Conservation (phyloP, 352 stramenopile genomes). For the Globisporangium emineosum region DNA sequence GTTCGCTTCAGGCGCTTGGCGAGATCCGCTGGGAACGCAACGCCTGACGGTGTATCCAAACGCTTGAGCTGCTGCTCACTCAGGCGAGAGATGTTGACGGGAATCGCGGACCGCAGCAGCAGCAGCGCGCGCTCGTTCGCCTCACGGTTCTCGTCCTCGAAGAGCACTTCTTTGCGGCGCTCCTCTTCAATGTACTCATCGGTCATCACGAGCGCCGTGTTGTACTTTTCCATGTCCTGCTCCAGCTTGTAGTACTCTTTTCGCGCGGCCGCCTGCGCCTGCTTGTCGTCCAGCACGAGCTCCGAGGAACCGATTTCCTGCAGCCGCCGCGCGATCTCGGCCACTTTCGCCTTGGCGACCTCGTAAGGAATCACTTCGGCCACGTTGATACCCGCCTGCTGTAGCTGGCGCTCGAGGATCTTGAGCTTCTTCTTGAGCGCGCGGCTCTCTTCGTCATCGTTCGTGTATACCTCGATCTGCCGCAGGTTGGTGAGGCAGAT, state of each 20-base stretch:
- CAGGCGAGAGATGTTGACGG: slow-evolving; percentile 76
- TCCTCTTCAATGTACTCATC: slow-evolving; percentile 90
- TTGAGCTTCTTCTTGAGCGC: slow-evolving; percentile 66
- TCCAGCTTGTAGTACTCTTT: slow-evolving; percentile 89
- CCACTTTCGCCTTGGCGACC: slow-evolving; percentile 71
- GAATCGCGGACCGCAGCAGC: slow-evolving; percentile 68
- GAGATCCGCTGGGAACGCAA: slow-evolving; percentile 57
- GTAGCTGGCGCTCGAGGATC: slow-evolving; percentile 68
- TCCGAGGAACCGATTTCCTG: slow-evolving; percentile 82
- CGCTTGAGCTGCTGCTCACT: slow-evolving; percentile 67
- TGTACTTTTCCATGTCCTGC: slow-evolving; percentile 90
- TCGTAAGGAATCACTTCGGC: slow-evolving; percentile 89
- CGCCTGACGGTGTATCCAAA: slow-evolving; percentile 54
- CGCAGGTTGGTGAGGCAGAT: slow-evolving; percentile 51
- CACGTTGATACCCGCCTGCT: slow-evolving; percentile 75
- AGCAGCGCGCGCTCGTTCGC: slow-evolving; percentile 54
- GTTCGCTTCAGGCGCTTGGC: slow-evolving; percentile 87
- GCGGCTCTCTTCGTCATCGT: slow-evolving; percentile 38
- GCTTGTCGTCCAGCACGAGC: slow-evolving; percentile 46
- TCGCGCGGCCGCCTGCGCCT: slow-evolving; percentile 39
- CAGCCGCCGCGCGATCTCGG: slow-evolving; percentile 75
- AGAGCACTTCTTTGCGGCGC: slow-evolving; percentile 54
- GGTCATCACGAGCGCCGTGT: slow-evolving; percentile 85
- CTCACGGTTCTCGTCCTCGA: slow-evolving; percentile 56
- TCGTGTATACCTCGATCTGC: slow-evolving; percentile 33